Percentiles rank a stretch among this genome's conserved stretches.
These are phyloP conservation scores for Lentinus brumalis DNA, from an alignment of 768 basidiomycete species.

Conservation along the genomic window DNA sequence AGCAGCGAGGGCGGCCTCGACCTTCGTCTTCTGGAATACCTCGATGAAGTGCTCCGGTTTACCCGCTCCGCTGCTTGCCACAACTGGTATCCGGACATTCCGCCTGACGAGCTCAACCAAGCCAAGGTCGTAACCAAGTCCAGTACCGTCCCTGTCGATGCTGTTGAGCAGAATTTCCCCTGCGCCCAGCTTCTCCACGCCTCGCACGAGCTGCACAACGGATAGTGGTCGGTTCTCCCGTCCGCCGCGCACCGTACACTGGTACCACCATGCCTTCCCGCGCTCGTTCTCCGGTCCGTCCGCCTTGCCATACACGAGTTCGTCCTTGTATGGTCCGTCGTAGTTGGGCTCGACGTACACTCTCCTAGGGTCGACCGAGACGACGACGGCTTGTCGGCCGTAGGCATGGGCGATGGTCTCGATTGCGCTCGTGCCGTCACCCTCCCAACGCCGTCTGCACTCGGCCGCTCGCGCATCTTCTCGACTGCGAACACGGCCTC, in stretches of 20 bases:
- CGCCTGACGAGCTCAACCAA: constrained; percentile 75
- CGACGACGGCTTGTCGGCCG: constrained; percentile 96
- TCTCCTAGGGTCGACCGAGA: constrained; percentile 91
- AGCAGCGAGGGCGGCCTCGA: constrained; percentile 92
- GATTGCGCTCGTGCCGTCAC: constrained; percentile 82
- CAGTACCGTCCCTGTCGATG: constrained; percentile 93
- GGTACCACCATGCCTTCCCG: constrained; percentile 95
- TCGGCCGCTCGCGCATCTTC: constrained; percentile 53
- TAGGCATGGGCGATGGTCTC: constrained; percentile 90
- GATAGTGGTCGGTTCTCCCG: constrained; percentile 82
- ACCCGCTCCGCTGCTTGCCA: constrained; percentile 95
- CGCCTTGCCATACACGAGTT: constrained; percentile 52
- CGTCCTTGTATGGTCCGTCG: constrained; percentile 65
- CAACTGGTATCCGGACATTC: constrained; percentile 85
- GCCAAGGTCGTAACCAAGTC: constrained; percentile 84
- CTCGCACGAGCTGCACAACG: constrained; percentile 86
- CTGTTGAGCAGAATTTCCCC: constrained; percentile 95
- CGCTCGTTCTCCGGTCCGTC: constrained; percentile 55
- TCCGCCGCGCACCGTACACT: constrained; percentile 95
- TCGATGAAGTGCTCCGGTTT: constrained; percentile 80
- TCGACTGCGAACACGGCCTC: constrained; percentile 97
- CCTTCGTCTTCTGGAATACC: constrained; percentile 77
- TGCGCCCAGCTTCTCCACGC: constrained; percentile 89
- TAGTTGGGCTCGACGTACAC: constrained; percentile 77
- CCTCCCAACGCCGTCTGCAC: constrained; percentile 39